Base-by-base conservation (phyloP, 257 asterid genomes). In the Przewalskia tangutica region DNA sequence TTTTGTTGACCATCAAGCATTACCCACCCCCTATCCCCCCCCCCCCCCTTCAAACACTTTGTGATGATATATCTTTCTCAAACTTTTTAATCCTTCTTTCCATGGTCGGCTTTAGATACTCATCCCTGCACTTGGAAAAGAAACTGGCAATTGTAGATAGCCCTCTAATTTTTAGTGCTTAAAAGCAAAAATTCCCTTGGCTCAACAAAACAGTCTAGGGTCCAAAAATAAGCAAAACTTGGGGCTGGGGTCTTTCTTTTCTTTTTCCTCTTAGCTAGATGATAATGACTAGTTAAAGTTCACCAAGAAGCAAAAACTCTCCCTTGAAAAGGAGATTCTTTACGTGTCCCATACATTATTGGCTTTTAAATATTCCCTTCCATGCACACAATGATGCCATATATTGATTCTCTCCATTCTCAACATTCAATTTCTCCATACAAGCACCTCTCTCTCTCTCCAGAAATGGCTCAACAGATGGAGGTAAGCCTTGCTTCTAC, bases 281-380 rank as follows among this genome's bases (percentile, higher is more conserved):
- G 66, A 54, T 58, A 13, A 59, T 64, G 73, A 51, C 83, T 51
- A 38, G 56, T n/a, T 58, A 80, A 85, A 82, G 70, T 79, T 48
- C 42, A 77, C 42, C 62, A 48, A 65, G 77, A 80, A 77, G 82
- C 46, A 54, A 27, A 36, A 82, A 80, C 73, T 17, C 53, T 51
- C 65, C 27, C 51, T 75, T 36, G 3, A 73, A 86, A 88, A 77
- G 46, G 89, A 91, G 90, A 94, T 92, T 92, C 95, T 85, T 92
- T 89, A 71, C 94, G 91, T 89, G 95, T 81, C 95, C 98, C 97
- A 88, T 94, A 50, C 85, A 90, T 88, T 86, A 83, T 70, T 56
- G 70, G 76, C 95, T 94, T 91, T 92, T 56, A 84, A 85, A 87
- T 94, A 92, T 94, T 91, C 98, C 91, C 50, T 87, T 86, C 84